These are phyloP conservation scores for Tephrocybe rancida DNA, from an alignment of 768 basidiomycete genomes.

Conservation along the genomic window DNA sequence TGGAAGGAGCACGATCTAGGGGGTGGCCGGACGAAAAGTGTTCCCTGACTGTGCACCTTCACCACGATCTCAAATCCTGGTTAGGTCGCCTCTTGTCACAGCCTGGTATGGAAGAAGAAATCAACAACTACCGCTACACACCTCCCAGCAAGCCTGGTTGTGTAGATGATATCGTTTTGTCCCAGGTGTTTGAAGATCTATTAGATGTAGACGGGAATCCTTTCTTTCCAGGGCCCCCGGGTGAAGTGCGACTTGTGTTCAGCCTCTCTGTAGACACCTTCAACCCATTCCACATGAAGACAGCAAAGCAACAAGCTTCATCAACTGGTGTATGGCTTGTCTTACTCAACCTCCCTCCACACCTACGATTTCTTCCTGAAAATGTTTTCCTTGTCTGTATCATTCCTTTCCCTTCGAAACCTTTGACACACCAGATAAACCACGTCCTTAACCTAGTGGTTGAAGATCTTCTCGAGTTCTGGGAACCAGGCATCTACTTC, in stretches of 20 bases:
- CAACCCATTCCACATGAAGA: no score
- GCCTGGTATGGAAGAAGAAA: conserved; percentile 25
- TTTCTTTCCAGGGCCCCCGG: conserved; percentile 19
- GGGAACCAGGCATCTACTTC: no score
- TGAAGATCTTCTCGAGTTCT: no score
- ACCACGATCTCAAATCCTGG: conserved; percentile 26
- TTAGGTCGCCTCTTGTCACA: conserved; percentile 25
- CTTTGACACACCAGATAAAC: conserved; percentile 33
- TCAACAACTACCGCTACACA: conserved; percentile 14
- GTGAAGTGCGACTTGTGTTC: no score
- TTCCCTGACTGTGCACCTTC: conserved; percentile 20
- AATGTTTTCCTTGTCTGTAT: conserved; percentile 46
- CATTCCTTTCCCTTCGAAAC: conserved; percentile 41
- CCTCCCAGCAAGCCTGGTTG: not conserved
- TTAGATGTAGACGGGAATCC: conserved; percentile 19
- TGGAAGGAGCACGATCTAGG: conserved; percentile 17
- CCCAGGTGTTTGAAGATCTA: conserved; percentile 17
- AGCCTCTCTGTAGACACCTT: no score
- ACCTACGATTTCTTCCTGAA: conserved; percentile 33
- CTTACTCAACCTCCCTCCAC: conserved; percentile 36
- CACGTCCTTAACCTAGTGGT: conserved; percentile 34
- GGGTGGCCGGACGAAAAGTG: not conserved
- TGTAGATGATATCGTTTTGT: conserved; percentile 22
- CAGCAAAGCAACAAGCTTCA: no score
- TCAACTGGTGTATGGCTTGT: conserved; percentile 29